Evolutionary conservation across 495 filamentous ascomycete species (phyloP).

Genomic region (Talaromyces wortmannii): DNA sequence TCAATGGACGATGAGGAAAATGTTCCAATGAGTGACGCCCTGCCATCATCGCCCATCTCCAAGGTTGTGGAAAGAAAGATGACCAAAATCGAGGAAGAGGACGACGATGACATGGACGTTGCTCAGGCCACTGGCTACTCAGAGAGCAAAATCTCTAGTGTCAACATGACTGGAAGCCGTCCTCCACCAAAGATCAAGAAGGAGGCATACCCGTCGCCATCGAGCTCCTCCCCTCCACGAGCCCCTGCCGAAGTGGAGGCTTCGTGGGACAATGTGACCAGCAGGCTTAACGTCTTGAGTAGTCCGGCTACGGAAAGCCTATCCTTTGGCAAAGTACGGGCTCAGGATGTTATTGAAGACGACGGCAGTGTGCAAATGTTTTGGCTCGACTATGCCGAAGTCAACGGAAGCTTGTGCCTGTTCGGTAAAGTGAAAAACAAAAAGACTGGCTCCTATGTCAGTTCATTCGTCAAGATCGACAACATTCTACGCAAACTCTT

Average conservation of each 20-base stretch:
- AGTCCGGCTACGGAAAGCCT: conserved; percentile 57
- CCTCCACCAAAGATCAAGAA: conserved; percentile 72
- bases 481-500: conserved; percentile 89
- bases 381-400: conserved; percentile 93
- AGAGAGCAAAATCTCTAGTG: conserved; percentile 56
- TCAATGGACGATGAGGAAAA: conserved; percentile 51
- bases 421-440: conserved; percentile 97
- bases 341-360: conserved; percentile 76
- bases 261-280: conserved; percentile 87
- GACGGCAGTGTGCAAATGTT: conserved; percentile 92
- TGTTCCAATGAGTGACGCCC: conserved; percentile 72
- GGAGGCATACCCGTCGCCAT: conserved; percentile 56
- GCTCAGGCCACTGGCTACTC: conserved; percentile 61
- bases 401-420: conserved; percentile 85
- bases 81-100: conserved; percentile 51
- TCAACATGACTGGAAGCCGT: conserved; percentile 83
- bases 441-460: conserved; percentile 67
- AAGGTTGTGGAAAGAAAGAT: conserved; percentile 74
- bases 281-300: conserved; percentile 77
- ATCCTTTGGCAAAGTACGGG: conserved; percentile 68
- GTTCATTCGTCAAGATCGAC: conserved; percentile 94
- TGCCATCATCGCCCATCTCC: conserved; percentile 79
- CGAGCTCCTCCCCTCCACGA: conserved; percentile 69
- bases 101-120: conserved; percentile 81
- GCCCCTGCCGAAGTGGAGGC: conserved; percentile 61